Conservation (phyloP, 441 rosid genomes). For the Euphorbia schlechtendalii region DNA sequence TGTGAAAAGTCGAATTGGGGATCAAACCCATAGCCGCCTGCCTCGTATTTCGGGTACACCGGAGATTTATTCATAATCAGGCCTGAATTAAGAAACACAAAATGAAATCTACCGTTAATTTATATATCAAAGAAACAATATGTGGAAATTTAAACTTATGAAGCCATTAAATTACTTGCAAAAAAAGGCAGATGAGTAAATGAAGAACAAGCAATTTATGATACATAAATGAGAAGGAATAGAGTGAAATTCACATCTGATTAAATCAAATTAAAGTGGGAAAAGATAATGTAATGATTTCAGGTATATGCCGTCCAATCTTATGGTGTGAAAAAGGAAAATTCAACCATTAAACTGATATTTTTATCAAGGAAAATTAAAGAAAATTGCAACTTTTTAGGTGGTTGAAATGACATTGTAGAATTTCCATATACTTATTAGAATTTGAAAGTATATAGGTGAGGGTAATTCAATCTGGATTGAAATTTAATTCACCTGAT, state of each 20-base stretch:
- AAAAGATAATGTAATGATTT: constrained; percentile 9
- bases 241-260: constrained; percentile 15
- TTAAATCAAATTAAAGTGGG: constrained; percentile 10
- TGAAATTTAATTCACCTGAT: constrained; percentile 2
- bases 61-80: constrained; percentile 30
- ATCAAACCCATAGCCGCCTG: constrained; percentile 36
- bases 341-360: constrained; percentile 23
- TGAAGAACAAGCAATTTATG: not conserved
- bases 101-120: no score
- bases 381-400: constrained; percentile 18
- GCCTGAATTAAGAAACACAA: not conserved
- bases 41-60: constrained; percentile 22
- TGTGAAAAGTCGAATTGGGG: constrained; percentile 36
- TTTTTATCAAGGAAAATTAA: not conserved
- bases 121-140: constrained; percentile 7
- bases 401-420: constrained; percentile 21
- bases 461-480: not conserved
- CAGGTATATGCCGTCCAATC: constrained; percentile 5
- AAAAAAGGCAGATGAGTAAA: not conserved
- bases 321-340: constrained; percentile 11
- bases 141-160: no score
- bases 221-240: not conserved
- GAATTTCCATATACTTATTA: not conserved
- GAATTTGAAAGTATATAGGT: not conserved
- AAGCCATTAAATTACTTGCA: no score